phyloP scores from a whole-genome alignment of 441 rosid species.

The Adansonia madagascariensis region DNA sequence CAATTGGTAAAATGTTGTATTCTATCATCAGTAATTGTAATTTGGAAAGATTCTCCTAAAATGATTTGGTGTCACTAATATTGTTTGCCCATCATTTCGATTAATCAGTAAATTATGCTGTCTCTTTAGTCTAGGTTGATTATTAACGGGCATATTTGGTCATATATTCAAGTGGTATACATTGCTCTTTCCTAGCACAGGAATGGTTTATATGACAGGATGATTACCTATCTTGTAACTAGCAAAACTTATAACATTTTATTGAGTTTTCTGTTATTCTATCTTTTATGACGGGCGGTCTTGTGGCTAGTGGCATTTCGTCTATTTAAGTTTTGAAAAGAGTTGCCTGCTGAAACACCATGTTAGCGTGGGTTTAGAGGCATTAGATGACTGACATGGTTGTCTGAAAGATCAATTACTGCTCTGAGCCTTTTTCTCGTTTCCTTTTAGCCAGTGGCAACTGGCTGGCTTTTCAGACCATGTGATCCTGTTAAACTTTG shows the following conservation, averaged over 20 bases:
- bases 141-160: not conserved
- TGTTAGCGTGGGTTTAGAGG: not conserved
- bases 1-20: not conserved
- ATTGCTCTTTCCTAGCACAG: not conserved
- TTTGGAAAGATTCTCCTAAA: not conserved
- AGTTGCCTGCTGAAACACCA: not conserved
- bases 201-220: not conserved
- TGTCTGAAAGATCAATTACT: constrained; percentile 2
- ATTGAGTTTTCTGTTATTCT: not conserved
- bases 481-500: not conserved
- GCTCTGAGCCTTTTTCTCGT: not conserved
- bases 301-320: not conserved
- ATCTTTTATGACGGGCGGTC: not conserved
- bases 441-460: not conserved
- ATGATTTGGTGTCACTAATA: not conserved
- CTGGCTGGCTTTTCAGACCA: not conserved
- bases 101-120: not conserved
- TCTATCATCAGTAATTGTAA: not conserved
- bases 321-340: not conserved
- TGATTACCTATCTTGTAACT: not conserved
- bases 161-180: not conserved
- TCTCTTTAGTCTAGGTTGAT: not conserved
- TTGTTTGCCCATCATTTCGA: not conserved
- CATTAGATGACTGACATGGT: not conserved
- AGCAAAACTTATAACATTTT: not conserved